Evolutionary conservation across 2,329 filamentous ascomycete species (phyloP), one percentile per base, ranked within the genome.

Genomic region (Hypoxylon sp.): DNA sequence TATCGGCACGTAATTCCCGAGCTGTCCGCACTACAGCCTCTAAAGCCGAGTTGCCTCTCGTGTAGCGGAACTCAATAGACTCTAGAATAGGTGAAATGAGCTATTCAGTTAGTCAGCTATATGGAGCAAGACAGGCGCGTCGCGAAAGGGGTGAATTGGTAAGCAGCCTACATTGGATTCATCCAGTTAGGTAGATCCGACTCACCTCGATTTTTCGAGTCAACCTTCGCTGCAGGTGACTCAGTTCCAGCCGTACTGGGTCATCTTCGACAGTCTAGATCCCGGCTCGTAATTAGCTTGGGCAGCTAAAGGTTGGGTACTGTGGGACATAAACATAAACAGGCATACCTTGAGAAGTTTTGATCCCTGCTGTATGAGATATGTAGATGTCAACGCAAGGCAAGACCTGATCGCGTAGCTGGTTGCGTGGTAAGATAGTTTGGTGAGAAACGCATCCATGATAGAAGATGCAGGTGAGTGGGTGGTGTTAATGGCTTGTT

Each of bases 351-450:
- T 92, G 61, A 97, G 81, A 11, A 97, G 80, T 43, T 91, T 87
- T 1, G 90, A 88, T 59, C 91, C 93, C 77, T 97, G 93, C 60
- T 87, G 87, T 66, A 97, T 84, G n/a, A 93, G 92, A 79, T 93
- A 97, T 39, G 85, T 88, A 54, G 92, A 93, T 1, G 94, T 97
- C 68, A 97, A 85, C 50, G 91, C 88, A 69, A 98, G 89, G 51
- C 93, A 93, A 17, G 93, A 94, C 51, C 91, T 85, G 72, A 97
- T 94, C 75, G 93, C 93, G 85, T 95, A 96, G 80, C 93, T 97
- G 85, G 96, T 90, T 51, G 92, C 92, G 80, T 96, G 92, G 50
- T 81, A 77, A 65, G 85, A 85, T 61, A 88, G 75, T 46, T 79
- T 77, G 51, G 81, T 73, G 59, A 88, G 78, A 65, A 88, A 82